These are phyloP conservation scores for Drechslerella dactyloides DNA, from an alignment of 2,329 filamentous ascomycete genomes.

Conservation along the genomic window DNA sequence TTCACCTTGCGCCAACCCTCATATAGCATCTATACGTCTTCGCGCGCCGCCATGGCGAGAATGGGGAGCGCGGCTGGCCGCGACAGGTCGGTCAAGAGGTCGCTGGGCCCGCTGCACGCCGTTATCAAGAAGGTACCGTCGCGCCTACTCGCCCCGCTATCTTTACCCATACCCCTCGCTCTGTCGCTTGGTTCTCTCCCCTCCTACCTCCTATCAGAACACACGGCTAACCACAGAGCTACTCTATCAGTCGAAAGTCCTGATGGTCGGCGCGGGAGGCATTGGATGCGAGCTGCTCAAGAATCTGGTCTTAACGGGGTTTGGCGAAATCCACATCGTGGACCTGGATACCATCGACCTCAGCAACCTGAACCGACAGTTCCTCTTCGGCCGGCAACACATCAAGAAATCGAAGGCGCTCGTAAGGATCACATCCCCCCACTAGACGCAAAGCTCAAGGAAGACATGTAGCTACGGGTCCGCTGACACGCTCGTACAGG, in stretches of 20 bases:
- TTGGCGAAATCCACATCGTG: constrained; percentile 90
- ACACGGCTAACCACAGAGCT: neutral
- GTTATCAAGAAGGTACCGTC: constrained; percentile 70
- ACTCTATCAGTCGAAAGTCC: constrained; percentile 72
- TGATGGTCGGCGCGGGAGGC: constrained; percentile 94
- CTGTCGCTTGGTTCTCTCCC: neutral
- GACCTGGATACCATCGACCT: constrained; percentile 98
- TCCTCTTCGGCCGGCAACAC: constrained; percentile 93
- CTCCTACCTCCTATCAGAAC: neutral
- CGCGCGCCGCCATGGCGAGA: neutral
- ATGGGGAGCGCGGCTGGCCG: constrained; percentile 11
- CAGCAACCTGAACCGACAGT: constrained; percentile 96
- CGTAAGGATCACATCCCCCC: constrained; percentile 63
- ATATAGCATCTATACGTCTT: neutral
- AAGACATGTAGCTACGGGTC: neutral
- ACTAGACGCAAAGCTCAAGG: constrained; percentile 12
- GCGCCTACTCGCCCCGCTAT: neutral
- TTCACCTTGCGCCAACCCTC: neutral
- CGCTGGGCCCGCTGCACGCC: constrained; percentile 69
- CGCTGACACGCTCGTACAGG: constrained; percentile 61
- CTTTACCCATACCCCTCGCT: too few relatives aligned
- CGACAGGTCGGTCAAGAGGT: constrained; percentile 61
- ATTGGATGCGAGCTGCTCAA: constrained; percentile 98
- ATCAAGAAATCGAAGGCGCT: constrained; percentile 97
- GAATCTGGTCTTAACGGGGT: constrained; percentile 89